phyloP scores from a whole-genome alignment of 441 rosid species.

The Cnidoscolus chayamansa region DNA sequence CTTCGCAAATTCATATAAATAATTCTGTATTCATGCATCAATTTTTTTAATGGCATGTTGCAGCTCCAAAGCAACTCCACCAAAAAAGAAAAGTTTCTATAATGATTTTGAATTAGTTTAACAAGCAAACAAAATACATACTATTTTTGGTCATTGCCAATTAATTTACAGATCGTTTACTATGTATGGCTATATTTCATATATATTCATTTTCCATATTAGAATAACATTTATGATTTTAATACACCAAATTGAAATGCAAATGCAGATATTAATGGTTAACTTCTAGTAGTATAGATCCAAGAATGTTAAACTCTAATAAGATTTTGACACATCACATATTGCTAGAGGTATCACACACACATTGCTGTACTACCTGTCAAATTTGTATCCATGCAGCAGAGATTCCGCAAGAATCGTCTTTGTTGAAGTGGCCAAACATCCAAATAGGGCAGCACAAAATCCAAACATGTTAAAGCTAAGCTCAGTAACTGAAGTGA shows the following conservation, averaged over 20 bases:
- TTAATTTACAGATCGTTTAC: neutral
- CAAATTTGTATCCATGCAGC: slow-evolving; percentile 95
- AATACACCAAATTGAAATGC: neutral
- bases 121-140: neutral
- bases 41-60: neutral
- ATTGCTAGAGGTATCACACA: neutral
- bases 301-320: neutral
- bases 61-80: neutral
- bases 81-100: neutral
- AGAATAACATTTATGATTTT: neutral
- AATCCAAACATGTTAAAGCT: slow-evolving; percentile 96
- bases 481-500: slow-evolving; percentile 90
- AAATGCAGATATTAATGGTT: too few species aligned
- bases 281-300: neutral
- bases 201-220: neutral
- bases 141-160: neutral
- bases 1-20: neutral
- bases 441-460: slow-evolving; percentile 95
- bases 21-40: neutral
- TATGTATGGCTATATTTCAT: neutral
- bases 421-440: slow-evolving; percentile 98
- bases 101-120: slow-evolving; percentile 2
- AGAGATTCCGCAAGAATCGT: slow-evolving; percentile 99
- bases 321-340: neutral
- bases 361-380: slow-evolving; percentile 50